Evolutionary conservation across 129 eudicot genomes (phyloP).

Genomic region (Flaveria brownii): DNA sequence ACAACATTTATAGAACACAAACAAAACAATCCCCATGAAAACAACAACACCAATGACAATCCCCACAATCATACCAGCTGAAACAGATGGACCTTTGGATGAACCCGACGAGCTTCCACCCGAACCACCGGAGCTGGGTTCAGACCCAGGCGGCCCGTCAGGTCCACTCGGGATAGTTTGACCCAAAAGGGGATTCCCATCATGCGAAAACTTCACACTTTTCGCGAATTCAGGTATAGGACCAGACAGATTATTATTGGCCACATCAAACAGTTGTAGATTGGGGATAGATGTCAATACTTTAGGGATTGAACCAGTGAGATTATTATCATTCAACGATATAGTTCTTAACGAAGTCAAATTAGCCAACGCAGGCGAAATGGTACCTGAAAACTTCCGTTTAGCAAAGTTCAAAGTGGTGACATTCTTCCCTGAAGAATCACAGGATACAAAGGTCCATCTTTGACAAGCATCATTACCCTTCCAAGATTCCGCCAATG

Average conservation of each 20-base stretch:
- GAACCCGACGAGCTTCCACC: slow-evolving; percentile 28
- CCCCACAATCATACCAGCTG: slow-evolving; percentile 48
- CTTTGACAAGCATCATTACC: slow-evolving; percentile 54
- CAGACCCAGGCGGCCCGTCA: slow-evolving; percentile 31
- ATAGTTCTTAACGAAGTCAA: slow-evolving; percentile 43
- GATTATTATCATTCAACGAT: slow-evolving; percentile 50
- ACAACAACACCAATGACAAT: slow-evolving; percentile 50
- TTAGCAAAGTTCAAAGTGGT: slow-evolving; percentile 38
- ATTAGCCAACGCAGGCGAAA: slow-evolving; percentile 59
- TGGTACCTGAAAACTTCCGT: slow-evolving; percentile 44
- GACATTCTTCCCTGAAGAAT: slow-evolving; percentile 41
- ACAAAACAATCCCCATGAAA: slow-evolving; percentile 49
- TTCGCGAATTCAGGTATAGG: slow-evolving; percentile 36
- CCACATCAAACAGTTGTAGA: slow-evolving; percentile 45
- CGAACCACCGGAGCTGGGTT: neutral
- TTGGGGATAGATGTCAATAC: slow-evolving; percentile 41
- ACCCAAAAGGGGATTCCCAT: slow-evolving; percentile 49
- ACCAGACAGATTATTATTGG: slow-evolving; percentile 61
- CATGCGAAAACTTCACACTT: slow-evolving; percentile 33
- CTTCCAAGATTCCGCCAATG: slow-evolving; percentile 53
- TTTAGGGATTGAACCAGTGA: slow-evolving; percentile 51
- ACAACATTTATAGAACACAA: slow-evolving; percentile 57
- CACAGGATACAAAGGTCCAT: slow-evolving; percentile 54
- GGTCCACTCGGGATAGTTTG: slow-evolving; percentile 24
- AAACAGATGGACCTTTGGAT: slow-evolving; percentile 36